Conservation (phyloP, 352 stramenopile genomes). For the Globisporangium takayamanum region DNA sequence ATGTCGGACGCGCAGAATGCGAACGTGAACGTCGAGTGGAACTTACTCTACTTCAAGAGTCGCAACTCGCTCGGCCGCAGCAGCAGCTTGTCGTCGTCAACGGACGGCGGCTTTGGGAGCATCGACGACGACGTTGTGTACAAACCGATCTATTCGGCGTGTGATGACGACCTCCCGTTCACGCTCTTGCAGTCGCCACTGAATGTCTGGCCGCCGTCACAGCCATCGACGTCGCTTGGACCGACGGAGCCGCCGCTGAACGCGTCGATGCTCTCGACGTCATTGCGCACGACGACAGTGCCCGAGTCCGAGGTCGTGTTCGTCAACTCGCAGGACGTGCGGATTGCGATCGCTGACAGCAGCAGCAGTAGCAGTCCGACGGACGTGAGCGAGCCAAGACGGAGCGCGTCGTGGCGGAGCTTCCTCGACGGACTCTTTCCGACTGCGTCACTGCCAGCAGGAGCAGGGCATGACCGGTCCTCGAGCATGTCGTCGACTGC, state of each 20-base stretch:
- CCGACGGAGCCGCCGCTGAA: conserved; percentile 2
- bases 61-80: conserved; percentile 27
- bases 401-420: conserved; percentile 22
- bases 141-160: conserved; percentile 42
- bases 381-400: background rate
- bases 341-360: background rate
- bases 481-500: conserved; percentile 1
- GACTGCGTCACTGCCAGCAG: background rate
- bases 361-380: background rate
- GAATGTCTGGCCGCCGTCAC: background rate
- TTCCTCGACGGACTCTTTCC: conserved; percentile 55
- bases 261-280: conserved; percentile 7
- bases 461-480: background rate
- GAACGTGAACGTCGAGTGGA: conserved; percentile 44
- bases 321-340: background rate
- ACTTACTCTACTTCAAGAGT: conserved; percentile 43
- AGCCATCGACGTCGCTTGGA: background rate
- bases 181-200: conserved; percentile 49
- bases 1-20: conserved; percentile 12
- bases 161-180: conserved; percentile 53
- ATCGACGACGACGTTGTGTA: conserved; percentile 32
- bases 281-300: conserved; percentile 8
- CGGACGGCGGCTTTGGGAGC: conserved; percentile 4
- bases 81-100: conserved; percentile 26
- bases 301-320: conserved; percentile 7